Conservation (phyloP, 495 filamentous ascomycete species). For the Penicillium desertorum region DNA sequence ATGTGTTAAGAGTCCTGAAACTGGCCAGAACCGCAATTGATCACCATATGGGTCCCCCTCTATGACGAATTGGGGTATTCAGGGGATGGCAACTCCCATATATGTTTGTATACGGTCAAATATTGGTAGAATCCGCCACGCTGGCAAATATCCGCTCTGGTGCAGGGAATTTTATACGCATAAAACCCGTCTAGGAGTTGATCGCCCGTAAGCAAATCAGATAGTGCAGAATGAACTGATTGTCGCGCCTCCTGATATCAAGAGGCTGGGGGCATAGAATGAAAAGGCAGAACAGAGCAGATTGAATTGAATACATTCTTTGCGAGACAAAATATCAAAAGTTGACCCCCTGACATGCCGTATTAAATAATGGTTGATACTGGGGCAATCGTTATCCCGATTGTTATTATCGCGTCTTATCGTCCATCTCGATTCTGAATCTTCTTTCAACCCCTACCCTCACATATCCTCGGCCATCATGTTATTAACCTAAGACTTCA, state of each 20-base stretch:
- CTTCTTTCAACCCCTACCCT: slow-evolving; percentile 12
- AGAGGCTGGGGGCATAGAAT: not conserved
- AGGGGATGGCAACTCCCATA: not conserved
- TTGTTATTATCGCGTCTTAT: slow-evolving; percentile 15
- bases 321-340: not conserved
- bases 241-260: not conserved
- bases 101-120: not conserved
- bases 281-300: not conserved
- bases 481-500: slow-evolving; percentile 4
- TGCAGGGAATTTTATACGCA: slow-evolving; percentile 11
- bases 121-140: slow-evolving; percentile 7
- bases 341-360: slow-evolving; percentile 2
- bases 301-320: not conserved
- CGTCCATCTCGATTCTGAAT: slow-evolving; percentile 12
- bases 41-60: not conserved
- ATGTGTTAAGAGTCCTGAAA: not conserved
- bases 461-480: slow-evolving; percentile 5
- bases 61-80: not conserved
- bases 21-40: not conserved
- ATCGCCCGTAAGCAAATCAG: not conserved
- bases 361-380: slow-evolving; percentile 6
- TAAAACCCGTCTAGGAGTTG: not conserved
- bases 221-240: not conserved
- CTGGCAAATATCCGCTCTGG: slow-evolving; percentile 4
- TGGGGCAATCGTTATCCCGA: slow-evolving; percentile 14